Evolutionary conservation across 352 stramenopile species (phyloP).

Genomic region (Phytophthora crassamura): DNA sequence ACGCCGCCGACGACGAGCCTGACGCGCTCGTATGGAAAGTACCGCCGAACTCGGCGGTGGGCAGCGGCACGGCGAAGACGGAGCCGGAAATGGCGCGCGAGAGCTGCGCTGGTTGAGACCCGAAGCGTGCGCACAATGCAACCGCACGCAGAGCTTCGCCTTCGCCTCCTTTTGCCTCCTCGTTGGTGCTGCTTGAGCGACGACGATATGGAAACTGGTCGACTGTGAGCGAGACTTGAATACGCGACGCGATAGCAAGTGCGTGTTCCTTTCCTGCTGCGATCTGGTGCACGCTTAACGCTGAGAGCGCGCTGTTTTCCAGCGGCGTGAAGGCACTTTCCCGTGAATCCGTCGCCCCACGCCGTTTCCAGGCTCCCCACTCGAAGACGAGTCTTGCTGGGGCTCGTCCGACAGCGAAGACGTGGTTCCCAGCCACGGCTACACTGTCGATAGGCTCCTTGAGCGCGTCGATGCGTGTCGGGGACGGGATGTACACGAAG

Average conservation of each 20-base stretch:
- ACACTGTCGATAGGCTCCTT: conserved; percentile 65
- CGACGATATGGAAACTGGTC: conserved; percentile 42
- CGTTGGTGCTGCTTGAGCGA: conserved; percentile 5
- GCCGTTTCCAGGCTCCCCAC: conserved; percentile 72
- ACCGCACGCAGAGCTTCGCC: conserved; percentile 38
- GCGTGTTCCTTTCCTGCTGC: conserved; percentile 66
- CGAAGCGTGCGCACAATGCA: conserved; percentile 63
- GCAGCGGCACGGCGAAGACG: conserved; percentile 29
- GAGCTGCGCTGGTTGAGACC: conserved; percentile 49
- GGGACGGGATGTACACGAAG: conserved; percentile 79
- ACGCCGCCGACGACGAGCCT: conserved; percentile 21
- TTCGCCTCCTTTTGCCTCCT: conserved; percentile 18
- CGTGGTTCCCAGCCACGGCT: conserved; percentile 70
- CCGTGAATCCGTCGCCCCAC: conserved; percentile 47
- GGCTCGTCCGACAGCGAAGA: conserved; percentile 57
- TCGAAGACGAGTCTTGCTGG: conserved; percentile 58
- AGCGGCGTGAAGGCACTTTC: conserved; percentile 63
- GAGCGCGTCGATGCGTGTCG: conserved; percentile 59
- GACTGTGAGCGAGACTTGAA: conserved; percentile 56
- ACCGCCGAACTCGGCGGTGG: conserved; percentile 15
- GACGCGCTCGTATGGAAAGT: conserved; percentile 4
- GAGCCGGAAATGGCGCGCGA: conserved; percentile 47
- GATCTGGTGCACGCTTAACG: conserved; percentile 55
- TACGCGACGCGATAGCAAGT: conserved; percentile 52
- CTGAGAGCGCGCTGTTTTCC: conserved; percentile 52